These are phyloP conservation scores for Ganoderma resinaceum DNA, from an alignment of 1,284 basidiomycete genomes.

Conservation along the genomic window DNA sequence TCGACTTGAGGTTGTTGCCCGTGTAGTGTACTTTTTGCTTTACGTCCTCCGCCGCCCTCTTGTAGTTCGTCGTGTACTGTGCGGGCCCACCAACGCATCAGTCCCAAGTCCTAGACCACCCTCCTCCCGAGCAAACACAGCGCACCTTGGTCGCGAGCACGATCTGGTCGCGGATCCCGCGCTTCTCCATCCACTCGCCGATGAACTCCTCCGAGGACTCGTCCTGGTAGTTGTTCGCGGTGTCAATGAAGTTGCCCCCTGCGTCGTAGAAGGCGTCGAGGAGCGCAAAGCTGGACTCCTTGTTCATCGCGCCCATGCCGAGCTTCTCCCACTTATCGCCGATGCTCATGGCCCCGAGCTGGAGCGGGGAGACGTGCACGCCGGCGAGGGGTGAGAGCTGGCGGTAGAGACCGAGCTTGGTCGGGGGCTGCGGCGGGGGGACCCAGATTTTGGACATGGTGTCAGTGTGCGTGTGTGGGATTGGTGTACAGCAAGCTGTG, in stretches of 20 bases:
- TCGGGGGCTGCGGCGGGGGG: constrained; percentile 24
- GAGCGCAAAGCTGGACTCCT: constrained; percentile 42
- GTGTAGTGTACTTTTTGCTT: constrained; percentile 39
- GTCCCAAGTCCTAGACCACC: background rate
- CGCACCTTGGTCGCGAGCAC: constrained; percentile 50
- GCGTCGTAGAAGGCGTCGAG: constrained; percentile 44
- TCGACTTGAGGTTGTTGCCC: constrained; percentile 46
- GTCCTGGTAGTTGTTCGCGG: constrained; percentile 43
- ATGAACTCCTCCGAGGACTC: constrained; percentile 43
- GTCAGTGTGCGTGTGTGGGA: background rate
- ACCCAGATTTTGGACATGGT: constrained; percentile 26
- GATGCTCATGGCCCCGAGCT: constrained; percentile 61
- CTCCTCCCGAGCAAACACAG: background rate
- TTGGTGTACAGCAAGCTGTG: background rate
- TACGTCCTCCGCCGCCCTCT: constrained; percentile 28
- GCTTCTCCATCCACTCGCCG: constrained; percentile 54
- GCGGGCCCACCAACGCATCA: background rate
- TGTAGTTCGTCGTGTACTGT: constrained; percentile 45
- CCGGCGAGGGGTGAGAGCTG: constrained; percentile 32
- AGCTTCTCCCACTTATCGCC: constrained; percentile 52
- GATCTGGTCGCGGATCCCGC: constrained; percentile 50
- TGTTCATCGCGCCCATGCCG: constrained; percentile 49
- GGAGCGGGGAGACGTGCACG: constrained; percentile 53
- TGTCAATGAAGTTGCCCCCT: constrained; percentile 44
- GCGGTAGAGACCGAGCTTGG: constrained; percentile 32